These are phyloP conservation scores for Taphrina pruni DNA, from an alignment of 1,139 yeast species.

Conservation along the genomic window DNA sequence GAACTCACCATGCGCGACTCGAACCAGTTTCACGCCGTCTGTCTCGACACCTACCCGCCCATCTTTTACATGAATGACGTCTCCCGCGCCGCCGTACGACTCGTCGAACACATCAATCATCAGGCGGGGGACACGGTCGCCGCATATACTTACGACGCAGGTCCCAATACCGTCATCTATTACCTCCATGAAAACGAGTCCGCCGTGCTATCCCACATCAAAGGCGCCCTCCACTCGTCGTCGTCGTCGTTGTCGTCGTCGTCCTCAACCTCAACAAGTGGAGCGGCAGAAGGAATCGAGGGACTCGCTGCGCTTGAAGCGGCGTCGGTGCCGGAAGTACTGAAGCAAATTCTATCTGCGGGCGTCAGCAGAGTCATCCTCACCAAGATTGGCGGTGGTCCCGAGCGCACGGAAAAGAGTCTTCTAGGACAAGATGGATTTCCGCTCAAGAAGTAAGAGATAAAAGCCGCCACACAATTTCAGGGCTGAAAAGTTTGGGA, in stretches of 20 bases:
- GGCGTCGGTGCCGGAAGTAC: conserved; percentile 66
- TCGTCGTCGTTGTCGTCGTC: too few species aligned
- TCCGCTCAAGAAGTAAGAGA: conserved; percentile 18
- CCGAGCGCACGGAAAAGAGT: conserved; percentile 50
- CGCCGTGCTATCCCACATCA: conserved; percentile 57
- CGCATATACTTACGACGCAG: conserved; percentile 98
- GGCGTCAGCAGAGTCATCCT: conserved; percentile 84
- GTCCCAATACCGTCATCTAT: conserved; percentile 96
- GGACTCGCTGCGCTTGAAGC: conserved; percentile 56
- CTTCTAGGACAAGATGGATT: conserved; percentile 43
- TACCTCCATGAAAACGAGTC: conserved; percentile 76
- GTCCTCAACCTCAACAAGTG: conserved; percentile 65
- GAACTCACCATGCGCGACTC: conserved; percentile 94
- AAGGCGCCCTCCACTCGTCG: conserved; percentile 53
- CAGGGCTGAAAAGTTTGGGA: too few species aligned
- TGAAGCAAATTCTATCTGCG: conserved; percentile 68
- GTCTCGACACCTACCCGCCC: conserved; percentile 94
- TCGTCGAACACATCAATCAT: conserved; percentile 78
- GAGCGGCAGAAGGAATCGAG: conserved; percentile 54
- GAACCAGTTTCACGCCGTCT: conserved; percentile 95
- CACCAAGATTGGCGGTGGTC: conserved; percentile 88
- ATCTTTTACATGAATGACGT: conserved; percentile 94
- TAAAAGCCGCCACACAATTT: too few species aligned
- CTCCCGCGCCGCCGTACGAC: conserved; percentile 83
- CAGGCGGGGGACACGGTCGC: conserved; percentile 68